Percentiles rank a stretch among this genome's conserved stretches.
Conservation (phyloP, 257 asterid species). For the Solanum rostratum region DNA sequence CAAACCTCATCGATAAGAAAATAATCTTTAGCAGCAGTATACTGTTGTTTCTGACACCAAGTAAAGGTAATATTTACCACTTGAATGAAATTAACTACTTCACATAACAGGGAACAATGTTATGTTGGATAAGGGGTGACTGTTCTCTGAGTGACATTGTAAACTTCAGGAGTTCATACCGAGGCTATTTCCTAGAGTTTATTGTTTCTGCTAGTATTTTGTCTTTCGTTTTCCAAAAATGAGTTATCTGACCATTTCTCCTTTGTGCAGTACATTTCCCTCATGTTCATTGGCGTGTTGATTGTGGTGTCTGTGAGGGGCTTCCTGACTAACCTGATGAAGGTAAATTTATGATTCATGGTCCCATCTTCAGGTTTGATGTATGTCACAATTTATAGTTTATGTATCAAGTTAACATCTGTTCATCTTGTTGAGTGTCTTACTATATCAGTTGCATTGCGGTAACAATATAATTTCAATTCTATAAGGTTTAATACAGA, state of each 20-base stretch:
- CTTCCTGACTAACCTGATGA: constrained; percentile 81
- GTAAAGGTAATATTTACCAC: not conserved
- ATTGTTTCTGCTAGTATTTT: not conserved
- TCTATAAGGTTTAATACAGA: not conserved
- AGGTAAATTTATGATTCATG: constrained; percentile 32
- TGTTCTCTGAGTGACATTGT: not conserved
- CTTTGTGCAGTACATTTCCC: constrained; percentile 73
- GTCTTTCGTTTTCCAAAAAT: not conserved
- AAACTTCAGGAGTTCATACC: not conserved
- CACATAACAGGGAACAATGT: not conserved
- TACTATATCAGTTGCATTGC: not conserved
- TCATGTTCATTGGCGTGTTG: constrained; percentile 87
- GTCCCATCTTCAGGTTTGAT: not conserved
- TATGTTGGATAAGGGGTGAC: not conserved
- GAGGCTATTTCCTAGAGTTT: not conserved
- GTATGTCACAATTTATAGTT: not conserved
- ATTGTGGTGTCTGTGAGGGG: constrained; percentile 88
- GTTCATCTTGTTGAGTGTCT: not conserved
- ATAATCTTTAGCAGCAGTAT: not conserved
- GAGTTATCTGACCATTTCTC: not conserved
- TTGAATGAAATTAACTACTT: not conserved
- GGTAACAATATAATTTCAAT: not conserved
- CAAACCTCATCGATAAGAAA: not conserved
- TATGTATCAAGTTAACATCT: not conserved
- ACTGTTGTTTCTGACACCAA: not conserved